These are phyloP conservation scores for Malassezia japonica DNA, from an alignment of 1,284 basidiomycete genomes.

Conservation along the genomic window DNA sequence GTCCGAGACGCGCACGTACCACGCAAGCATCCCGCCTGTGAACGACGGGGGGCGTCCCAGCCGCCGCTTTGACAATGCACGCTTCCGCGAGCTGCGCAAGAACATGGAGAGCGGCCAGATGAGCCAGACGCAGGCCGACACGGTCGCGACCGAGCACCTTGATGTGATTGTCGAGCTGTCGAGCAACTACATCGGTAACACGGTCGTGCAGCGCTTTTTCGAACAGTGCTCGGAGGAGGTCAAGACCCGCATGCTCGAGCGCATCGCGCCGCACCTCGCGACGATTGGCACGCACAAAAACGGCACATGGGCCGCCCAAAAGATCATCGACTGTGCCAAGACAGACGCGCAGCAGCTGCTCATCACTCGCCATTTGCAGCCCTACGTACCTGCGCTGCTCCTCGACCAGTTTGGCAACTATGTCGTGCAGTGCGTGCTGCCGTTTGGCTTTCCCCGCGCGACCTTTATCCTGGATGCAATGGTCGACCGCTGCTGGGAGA, in stretches of 20 bases:
- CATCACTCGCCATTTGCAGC: conserved; percentile 73
- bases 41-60: conserved; percentile 24
- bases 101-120: conserved; percentile 71
- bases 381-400: conserved; percentile 85
- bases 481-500: conserved; percentile 94
- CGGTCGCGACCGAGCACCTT: conserved; percentile 75
- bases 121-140: conserved; percentile 76
- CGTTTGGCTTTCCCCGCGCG: conserved; percentile 75
- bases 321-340: conserved; percentile 77
- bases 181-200: conserved; percentile 98
- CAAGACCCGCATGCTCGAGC: conserved; percentile 80
- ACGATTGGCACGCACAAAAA: conserved; percentile 99
- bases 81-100: conserved; percentile 86
- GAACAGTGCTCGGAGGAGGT: conserved; percentile 72
- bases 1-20: conserved; percentile 56
- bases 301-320: conserved; percentile 96
- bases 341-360: conserved; percentile 77
- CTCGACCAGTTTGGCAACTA: conserved; percentile 97
- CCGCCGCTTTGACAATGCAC: conserved; percentile 79
- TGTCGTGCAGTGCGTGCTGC: conserved; percentile 86
- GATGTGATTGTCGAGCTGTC: conserved; percentile 73
- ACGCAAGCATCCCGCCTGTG: conserved; percentile 35
- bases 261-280: conserved; percentile 83
- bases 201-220: conserved; percentile 91
- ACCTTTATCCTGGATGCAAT: conserved; percentile 98